Base-by-base conservation (phyloP, 495 filamentous ascomycete species). In the Poronia punctata region DNA sequence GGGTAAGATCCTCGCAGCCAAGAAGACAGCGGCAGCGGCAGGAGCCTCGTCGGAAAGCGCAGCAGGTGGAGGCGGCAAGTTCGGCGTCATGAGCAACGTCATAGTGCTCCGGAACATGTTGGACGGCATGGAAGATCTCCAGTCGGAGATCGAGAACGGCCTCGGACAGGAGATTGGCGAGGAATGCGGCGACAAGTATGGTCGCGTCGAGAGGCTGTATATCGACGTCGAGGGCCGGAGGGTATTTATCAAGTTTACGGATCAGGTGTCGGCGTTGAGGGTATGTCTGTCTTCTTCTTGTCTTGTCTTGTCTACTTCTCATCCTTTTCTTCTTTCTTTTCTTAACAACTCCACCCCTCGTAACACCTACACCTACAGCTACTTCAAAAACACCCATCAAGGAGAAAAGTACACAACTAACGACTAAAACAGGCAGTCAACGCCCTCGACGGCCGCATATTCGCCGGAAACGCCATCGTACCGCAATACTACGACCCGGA, bases 111-210 rank as follows among this genome's bases (percentile, higher is more conserved):
- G 65, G 12, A 78, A 81, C 5, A 95, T 96, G 86, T 64, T 95
- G 2, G 79, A 90, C 42, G 84, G 82, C 3, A 80, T 95, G 71
- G 56, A 53, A 0, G 66, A 80, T 35, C 48, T 76, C 1, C 65
- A 90, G 22, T 66, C 62, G 1, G 93, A 96, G 64, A 64, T 72
- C 20, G 75, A 79, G 43, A 82, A 82, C 9, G 84, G 82, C 0
- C 57, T 98, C 48, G 76, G 86, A 50, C 88, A 95, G 62, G 88
- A 96, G 63, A 94, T 98, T 57, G 92, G 92, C 14, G 86, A 94
- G 43, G 86, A 92, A 60, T 96, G 90, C 61, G 76, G 77, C 27
- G 75, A 84, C 33, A 85, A 88, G 74, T 98, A 95, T 59, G 92
- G 92, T 7, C 71, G 74, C 16, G 87, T 98, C 2, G 88, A 95